Evolutionary conservation across 495 filamentous ascomycete genomes (phyloP), one percentile per base, ranked within the genome.

Genomic region (Hyaloscypha hepaticicola): DNA sequence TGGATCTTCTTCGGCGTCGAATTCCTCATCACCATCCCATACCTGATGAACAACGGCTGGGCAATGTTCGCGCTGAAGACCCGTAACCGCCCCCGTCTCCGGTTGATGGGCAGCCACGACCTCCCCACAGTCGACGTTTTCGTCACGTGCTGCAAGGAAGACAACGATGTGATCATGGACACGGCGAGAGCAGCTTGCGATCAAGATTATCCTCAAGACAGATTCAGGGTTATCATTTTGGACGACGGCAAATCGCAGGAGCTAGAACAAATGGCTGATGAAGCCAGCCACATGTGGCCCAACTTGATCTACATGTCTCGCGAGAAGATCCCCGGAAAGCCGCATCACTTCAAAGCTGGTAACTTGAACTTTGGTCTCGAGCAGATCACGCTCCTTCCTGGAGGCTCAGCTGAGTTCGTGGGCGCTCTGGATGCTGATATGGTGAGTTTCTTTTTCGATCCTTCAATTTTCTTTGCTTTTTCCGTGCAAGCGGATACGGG

Each of bases 391-490:
- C 45, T 48, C 0, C 57, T 82, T 29, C 71, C 74, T 2, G 79
- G 79, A 6, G 80, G 78, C 12, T 67, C 79, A 7, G 71, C 73
- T 45, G 72, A 83, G 62, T 83, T 76, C 66, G 73, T 84, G 64
- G 81, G 80, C 21, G 79, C 77, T 12, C 69, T 84, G 55, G 82
- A 85, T 66, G 81, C 79, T 28, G 82, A 85, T 68, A 83, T 85
- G 82, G 63, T 65, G 41, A 52, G 56, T 60, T 31, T 21, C 38
- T 24, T 72, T 75, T 25, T 79, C 74, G n/a, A n/a, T 64, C 4
- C 9, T 25, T 19, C 22, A 16, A 74, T 70, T 55, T 72, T 70
- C 22, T 60, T 79, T 5, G 65, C 79, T 14, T 78, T 79, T 58
- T 78, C n/a, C 22, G 75, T n/a, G n/a, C n/a, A 5, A 16, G 38